phyloP scores from a whole-genome alignment of 108 stramenopile species.

The Pseudonitzschia multistriata region DNA sequence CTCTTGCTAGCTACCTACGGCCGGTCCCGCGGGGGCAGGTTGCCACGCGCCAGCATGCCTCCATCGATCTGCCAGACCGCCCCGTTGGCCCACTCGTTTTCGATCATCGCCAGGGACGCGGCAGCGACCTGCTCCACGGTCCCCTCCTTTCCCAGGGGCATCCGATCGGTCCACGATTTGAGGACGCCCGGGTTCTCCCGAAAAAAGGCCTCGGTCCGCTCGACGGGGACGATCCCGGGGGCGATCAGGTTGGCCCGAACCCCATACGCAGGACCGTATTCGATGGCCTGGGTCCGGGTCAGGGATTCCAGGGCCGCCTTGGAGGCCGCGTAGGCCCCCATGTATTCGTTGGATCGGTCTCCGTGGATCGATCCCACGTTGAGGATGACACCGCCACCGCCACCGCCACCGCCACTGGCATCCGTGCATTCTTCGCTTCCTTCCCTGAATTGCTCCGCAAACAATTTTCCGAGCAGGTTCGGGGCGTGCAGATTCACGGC shows the following conservation, averaged over 20 bases:
- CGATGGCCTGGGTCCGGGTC: constrained; percentile 47
- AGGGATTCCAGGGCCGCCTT: constrained; percentile 61
- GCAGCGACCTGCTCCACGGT: constrained; percentile 57
- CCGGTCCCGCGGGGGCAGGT: constrained; percentile 48
- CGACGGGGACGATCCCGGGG: constrained; percentile 65
- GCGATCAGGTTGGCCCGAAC: constrained; percentile 60
- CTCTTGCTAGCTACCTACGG: constrained; percentile 14
- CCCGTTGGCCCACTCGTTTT: constrained; percentile 66
- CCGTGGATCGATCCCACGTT: constrained; percentile 68
- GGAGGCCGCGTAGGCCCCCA: constrained; percentile 58
- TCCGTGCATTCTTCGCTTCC: background rate
- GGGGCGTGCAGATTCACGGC: constrained; percentile 66
- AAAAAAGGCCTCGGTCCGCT: constrained; percentile 48
- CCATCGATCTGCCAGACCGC: constrained; percentile 62
- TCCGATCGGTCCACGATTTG: constrained; percentile 48
- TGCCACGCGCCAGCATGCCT: constrained; percentile 59
- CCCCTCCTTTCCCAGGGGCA: constrained; percentile 46
- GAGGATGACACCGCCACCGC: constrained; percentile 42
- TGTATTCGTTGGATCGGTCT: constrained; percentile 49
- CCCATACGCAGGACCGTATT: constrained; percentile 40
- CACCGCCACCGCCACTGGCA: constrained; percentile 20
- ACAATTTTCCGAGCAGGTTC: constrained; percentile 43
- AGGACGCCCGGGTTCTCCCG: constrained; percentile 17
- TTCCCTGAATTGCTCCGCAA: constrained; percentile 21
- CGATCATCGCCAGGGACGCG: constrained; percentile 44